phyloP scores from a whole-genome alignment of 371 early-diverging fungal genomes.

The Syncephalastrum racemosum region DNA sequence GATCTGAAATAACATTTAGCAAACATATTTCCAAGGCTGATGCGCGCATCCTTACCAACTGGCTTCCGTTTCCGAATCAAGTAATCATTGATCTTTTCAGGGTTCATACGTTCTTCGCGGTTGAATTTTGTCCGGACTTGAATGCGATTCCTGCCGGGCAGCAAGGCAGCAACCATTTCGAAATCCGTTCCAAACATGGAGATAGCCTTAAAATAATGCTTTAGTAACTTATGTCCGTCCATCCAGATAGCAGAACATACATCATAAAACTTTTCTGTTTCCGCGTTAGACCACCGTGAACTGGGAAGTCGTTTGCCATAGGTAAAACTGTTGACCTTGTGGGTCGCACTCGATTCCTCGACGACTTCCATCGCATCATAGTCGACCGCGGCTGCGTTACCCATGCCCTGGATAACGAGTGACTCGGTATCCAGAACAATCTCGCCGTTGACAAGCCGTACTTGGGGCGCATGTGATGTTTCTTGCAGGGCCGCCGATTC shows the following conservation, averaged over 20 bases:
- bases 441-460: conserved; percentile 62
- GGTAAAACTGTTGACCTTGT: conserved; percentile 57
- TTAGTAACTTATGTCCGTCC: too few relatives aligned
- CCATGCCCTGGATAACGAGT: conserved; percentile 43
- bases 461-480: conserved; percentile 56
- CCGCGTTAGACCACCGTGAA: conserved; percentile 54
- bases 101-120: conserved; percentile 59
- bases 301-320: conserved; percentile 42
- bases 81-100: conserved; percentile 53
- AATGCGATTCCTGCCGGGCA: conserved; percentile 56
- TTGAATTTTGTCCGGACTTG: conserved; percentile 72
- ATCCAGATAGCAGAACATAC: conserved; percentile 17
- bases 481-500: conserved; percentile 19
- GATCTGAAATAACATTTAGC: conserved; percentile 9
- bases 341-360: conserved; percentile 61
- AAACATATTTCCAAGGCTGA: background rate
- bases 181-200: conserved; percentile 81
- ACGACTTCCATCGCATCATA: conserved; percentile 60
- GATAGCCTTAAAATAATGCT: conserved; percentile 46
- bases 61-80: conserved; percentile 44
- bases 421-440: conserved; percentile 67
- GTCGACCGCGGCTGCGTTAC: conserved; percentile 27
- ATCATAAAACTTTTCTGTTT: conserved; percentile 66
- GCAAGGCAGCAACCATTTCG: conserved; percentile 59
- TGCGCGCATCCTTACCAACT: conserved; percentile 35